Evolutionary conservation across 768 basidiomycete species (phyloP), one percentile per base, ranked within the genome.

Genomic region (Mycena belliarum): DNA sequence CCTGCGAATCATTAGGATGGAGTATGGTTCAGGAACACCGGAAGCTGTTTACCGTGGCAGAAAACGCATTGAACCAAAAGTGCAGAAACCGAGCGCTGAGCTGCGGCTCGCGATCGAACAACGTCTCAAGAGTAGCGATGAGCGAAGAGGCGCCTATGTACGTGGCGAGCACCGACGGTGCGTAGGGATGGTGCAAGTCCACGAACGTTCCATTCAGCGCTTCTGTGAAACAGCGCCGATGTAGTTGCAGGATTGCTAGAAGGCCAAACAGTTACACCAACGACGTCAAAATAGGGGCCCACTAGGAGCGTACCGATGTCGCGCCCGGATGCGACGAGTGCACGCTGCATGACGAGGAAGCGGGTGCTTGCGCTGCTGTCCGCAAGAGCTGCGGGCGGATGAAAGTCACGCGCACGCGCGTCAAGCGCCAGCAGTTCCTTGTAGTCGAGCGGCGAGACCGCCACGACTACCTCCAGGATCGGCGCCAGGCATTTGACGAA

Each of bases 21-120:
- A 41, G 8, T 3, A 33, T 48, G 25, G 8, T 18, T 12, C 32
- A 33, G 24, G 2, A 26, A 57, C 38, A 32, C 4, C 21, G 7
- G 29, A 28, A 45, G 41, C 6, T 6, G 76, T 86, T 71, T 68
- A 88, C 88, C 57, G 84, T 84, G 9, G 85, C 85, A 42, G 88
- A 88, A 68, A 88, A 88, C 20, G 82, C 76, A 65, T 90, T 88
- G 57, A 86, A 85, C 88, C 89, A 91, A 64, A 88, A 83, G 67
- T 84, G 81, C 69, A 87, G 78, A 63, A 88, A 86, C 28, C 89
- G 79, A 49, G 80, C 79, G 60, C 82, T 83, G 48, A 89, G 70
- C 61, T 85, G 81, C 9, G 83, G 80, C 66, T 87, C 82, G 59
- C 80, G 76, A 37, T 79, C 73, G 67, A 81, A 85, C 23, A 89